Base-by-base conservation (phyloP, 2,329 filamentous ascomycete species). In the Fusarium chaquense region DNA sequence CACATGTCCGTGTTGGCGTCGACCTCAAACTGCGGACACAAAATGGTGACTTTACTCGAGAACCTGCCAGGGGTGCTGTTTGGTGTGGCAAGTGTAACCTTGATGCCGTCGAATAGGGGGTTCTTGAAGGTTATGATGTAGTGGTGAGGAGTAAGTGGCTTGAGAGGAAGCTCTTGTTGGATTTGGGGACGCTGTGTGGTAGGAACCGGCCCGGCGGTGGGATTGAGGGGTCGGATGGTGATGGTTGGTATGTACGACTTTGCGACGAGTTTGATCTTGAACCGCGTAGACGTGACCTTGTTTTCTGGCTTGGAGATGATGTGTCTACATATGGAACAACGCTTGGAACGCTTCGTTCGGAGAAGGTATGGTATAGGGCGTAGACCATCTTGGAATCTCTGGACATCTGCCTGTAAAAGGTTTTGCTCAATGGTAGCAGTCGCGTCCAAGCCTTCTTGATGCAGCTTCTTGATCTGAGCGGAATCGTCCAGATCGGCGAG, bases 221-320 rank as follows among this genome's bases (percentile, higher is more conserved):
- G 79, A 65, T 82, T 80, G 51, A 93, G 82, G 28, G 91, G 89
- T 51, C 88, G 87, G 73, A 98, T 87, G 32, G 89, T 88, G 65
- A 98, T 89, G 62, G 89, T 90, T 1, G 96, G 96, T 67, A 99
- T 93, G 80, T 97, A 95, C 77, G 91, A 93, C 58, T 91, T 87
- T 24, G 96, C 97, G 7, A 98, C 90, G 1, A 98, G 87, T 57
- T 93, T 92, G 79, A 99, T 98, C 75, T 95, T 92, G 86, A 96
- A 98, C 32, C 94, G 91, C 9, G 92, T 96, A 54, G 92, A 95
- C 47, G 90, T 89, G 33, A 97, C 90, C 80, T 98, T 99, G 62
- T 90, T 88, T 80, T 99, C 96, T 16, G 95, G 96, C 78, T 97
- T 97, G 65, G 93, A 92, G 73, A 99, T 91, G 77, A 98, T 98